These are phyloP conservation scores for Geotrichum cucujoidarum DNA, from an alignment of 1,139 yeast genomes.

Conservation along the genomic window DNA sequence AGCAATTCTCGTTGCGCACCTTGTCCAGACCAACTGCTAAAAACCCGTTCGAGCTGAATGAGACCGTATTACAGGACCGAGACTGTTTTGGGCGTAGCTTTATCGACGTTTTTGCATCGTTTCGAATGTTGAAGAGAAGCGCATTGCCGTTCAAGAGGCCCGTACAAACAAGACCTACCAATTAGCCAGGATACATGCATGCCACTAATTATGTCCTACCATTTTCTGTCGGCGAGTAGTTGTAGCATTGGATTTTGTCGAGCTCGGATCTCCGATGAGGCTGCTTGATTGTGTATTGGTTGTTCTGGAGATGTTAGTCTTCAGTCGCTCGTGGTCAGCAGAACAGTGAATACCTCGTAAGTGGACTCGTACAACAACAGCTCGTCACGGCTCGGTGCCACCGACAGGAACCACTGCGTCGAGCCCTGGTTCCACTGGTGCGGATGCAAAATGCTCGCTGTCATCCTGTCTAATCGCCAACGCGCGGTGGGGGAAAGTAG, in stretches of 20 bases:
- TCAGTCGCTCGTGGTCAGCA: slow-evolving; percentile 5
- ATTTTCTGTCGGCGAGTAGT: slow-evolving; percentile 52
- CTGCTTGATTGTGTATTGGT: slow-evolving; percentile 22
- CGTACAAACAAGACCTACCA: slow-evolving; percentile 49
- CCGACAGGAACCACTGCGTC: slow-evolving; percentile 56
- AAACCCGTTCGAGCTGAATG: slow-evolving; percentile 60
- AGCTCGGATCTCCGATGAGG: slow-evolving; percentile 53
- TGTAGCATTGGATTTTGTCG: slow-evolving; percentile 65
- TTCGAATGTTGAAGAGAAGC: slow-evolving; percentile 55
- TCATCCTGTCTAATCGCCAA: slow-evolving; percentile 41
- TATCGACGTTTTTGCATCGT: slow-evolving; percentile 41
- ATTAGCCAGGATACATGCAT: background rate
- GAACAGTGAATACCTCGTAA: slow-evolving; percentile 24
- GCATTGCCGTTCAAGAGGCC: slow-evolving; percentile 72
- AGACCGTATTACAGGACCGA: slow-evolving; percentile 69
- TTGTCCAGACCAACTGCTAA: slow-evolving; percentile 80
- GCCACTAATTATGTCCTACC: slow-evolving; percentile 42
- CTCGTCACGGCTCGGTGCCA: slow-evolving; percentile 66
- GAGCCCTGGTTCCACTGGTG: slow-evolving; percentile 54
- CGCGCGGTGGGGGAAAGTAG: background rate
- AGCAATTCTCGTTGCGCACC: slow-evolving; percentile 69
- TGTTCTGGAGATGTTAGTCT: slow-evolving; percentile 13
- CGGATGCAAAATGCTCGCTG: slow-evolving; percentile 55
- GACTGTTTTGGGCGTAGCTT: slow-evolving; percentile 59
- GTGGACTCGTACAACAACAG: slow-evolving; percentile 55